phyloP scores from a whole-genome alignment of 306 rosid species.

The Fragaria vesca region DNA sequence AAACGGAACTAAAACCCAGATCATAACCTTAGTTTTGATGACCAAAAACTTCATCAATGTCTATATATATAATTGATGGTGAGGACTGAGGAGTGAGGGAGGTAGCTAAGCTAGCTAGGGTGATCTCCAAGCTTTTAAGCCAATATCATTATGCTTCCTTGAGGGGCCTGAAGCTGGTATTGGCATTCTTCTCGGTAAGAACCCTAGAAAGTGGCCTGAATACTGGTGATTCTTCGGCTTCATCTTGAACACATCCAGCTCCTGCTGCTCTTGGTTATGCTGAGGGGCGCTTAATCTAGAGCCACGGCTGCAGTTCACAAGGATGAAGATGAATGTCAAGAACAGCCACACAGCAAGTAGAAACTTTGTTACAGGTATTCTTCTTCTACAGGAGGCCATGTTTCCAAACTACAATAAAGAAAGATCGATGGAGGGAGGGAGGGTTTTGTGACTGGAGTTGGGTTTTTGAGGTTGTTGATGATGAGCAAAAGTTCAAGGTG shows the following conservation, averaged over 20 bases:
- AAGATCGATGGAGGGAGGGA: conserved; percentile 8
- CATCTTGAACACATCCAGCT: conserved; percentile 45
- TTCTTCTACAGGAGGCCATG: conserved; percentile 52
- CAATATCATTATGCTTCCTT: conserved; percentile 86
- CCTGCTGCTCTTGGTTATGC: background rate
- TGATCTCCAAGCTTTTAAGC: conserved; percentile 59
- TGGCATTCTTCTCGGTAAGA: conserved; percentile 73
- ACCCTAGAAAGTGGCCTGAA: conserved; percentile 77
- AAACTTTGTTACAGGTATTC: conserved; percentile 20
- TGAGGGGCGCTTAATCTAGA: conserved; percentile 38
- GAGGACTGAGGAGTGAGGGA: background rate
- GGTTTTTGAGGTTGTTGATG: conserved; percentile 22
- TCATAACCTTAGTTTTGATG: background rate
- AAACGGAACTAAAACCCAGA: conserved; percentile 18
- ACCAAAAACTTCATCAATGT: conserved; percentile 10
- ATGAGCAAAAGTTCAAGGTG: conserved; percentile 16
- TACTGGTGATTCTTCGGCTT: conserved; percentile 47
- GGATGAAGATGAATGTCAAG: conserved; percentile 38
- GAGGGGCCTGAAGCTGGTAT: conserved; percentile 89
- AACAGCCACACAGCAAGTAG: conserved; percentile 40
- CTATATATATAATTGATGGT: background rate
- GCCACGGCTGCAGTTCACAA: conserved; percentile 41
- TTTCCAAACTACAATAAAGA: conserved; percentile 1
- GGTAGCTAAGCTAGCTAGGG: conserved; percentile 30
- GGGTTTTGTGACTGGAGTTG: conserved; percentile 5